A percentile compares a stretch with the other conserved stretches of the same genome.
Evolutionary conservation across 1,284 basidiomycete species (phyloP).

Genomic region (Ustilago trichophora): DNA sequence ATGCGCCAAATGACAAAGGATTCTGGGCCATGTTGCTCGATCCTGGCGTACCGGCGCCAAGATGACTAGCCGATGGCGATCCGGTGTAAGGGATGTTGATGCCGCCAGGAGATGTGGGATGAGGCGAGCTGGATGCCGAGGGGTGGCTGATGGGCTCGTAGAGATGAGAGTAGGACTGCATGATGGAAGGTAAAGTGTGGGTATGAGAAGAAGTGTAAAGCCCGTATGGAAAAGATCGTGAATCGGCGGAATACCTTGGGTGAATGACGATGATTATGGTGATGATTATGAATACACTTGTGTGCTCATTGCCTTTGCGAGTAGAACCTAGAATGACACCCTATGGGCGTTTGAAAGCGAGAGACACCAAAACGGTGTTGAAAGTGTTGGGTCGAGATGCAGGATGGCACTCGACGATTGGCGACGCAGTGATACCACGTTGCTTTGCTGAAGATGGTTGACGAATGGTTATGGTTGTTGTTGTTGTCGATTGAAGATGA

Average conservation of each 20-base stretch:
- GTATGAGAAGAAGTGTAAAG: too few relatives aligned
- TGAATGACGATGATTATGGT: background rate
- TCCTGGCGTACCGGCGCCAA: slow-evolving; percentile 13
- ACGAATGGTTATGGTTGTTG: too few relatives aligned
- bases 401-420: background rate
- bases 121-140: slow-evolving; percentile 27
- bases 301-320: background rate
- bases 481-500: too few relatives aligned
- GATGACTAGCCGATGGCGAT: slow-evolving; percentile 27
- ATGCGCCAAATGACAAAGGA: slow-evolving; percentile 39
- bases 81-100: slow-evolving; percentile 44
- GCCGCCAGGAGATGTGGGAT: slow-evolving; percentile 35
- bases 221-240: too few relatives aligned
- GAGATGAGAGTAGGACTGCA: slow-evolving; percentile 46
- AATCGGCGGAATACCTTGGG: background rate
- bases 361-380: background rate
- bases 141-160: slow-evolving; percentile 34
- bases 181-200: slow-evolving; percentile 6
- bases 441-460: background rate
- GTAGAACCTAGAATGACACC: background rate
- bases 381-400: background rate
- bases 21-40: slow-evolving; percentile 20
- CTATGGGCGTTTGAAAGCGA: background rate
- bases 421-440: background rate
- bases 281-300: background rate